Conservation (phyloP, 805 yeast species). For the Pichia exigua region DNA sequence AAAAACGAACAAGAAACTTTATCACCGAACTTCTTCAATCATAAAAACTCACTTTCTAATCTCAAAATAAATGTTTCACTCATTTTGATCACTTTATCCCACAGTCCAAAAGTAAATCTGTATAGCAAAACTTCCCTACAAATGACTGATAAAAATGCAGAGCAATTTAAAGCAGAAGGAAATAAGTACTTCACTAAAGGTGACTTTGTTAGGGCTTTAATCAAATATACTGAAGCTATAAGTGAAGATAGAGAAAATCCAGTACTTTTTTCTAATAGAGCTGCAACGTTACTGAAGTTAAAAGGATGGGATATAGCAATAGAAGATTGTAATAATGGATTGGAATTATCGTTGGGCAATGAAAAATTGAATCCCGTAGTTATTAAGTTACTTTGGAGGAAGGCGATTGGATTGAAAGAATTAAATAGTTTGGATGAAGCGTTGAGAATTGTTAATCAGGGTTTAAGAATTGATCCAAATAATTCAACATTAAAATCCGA, state of each 20-base stretch:
- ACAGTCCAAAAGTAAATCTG: too few species aligned
- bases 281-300: conserved; percentile 54
- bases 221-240: conserved; percentile 44
- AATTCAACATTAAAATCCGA: conserved; percentile 35
- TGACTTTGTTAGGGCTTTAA: conserved; percentile 1
- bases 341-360: conserved; percentile 18
- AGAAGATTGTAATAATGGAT: conserved; percentile 43
- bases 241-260: conserved; percentile 30
- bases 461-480: conserved; percentile 33
- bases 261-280: conserved; percentile 57
- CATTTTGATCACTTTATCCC: not conserved
- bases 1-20: not conserved
- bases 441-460: conserved; percentile 27
- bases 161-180: not conserved
- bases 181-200: not conserved
- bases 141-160: not conserved
- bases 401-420: conserved; percentile 34
- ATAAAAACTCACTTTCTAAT: not conserved
- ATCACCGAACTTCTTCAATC: not conserved
- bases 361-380: conserved; percentile 18
- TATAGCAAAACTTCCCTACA: not conserved
- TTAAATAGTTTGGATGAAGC: conserved; percentile 25
- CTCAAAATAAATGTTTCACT: not conserved
- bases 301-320: conserved; percentile 42
- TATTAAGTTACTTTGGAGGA: conserved; percentile 46